Evolutionary conservation across 306 rosid genomes (phyloP).

Genomic region (Corylus avellana): DNA sequence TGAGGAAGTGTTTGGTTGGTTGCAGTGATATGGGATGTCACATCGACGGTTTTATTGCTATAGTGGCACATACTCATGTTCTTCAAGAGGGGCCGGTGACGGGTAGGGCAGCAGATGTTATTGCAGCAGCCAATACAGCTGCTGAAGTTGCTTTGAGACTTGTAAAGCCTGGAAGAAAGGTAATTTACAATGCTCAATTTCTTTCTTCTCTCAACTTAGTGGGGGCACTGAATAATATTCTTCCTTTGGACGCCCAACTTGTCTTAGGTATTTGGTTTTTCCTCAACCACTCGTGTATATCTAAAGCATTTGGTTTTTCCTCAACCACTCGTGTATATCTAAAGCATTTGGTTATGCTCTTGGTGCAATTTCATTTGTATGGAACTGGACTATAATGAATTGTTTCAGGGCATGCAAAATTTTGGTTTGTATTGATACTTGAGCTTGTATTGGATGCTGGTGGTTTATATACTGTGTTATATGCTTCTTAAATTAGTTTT

Average conservation of each 20-base stretch:
- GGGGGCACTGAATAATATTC: neutral
- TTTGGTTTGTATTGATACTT: neutral
- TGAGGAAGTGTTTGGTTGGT: neutral
- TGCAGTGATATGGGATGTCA: slow-evolving; percentile 93
- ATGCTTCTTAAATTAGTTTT: too few relatives aligned
- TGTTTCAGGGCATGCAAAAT: neutral
- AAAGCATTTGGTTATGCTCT: too few relatives aligned
- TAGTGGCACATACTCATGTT: slow-evolving; percentile 87
- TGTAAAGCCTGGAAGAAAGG: slow-evolving; percentile 88
- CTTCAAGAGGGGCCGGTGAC: slow-evolving; percentile 75
- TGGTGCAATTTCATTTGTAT: neutral
- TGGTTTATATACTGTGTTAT: neutral
- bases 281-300: neutral
- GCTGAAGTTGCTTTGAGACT: slow-evolving; percentile 97
- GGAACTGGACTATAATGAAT: neutral
- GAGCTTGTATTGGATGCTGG: neutral
- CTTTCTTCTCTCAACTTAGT: neutral
- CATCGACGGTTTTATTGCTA: slow-evolving; percentile 91
- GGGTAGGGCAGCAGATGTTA: slow-evolving; percentile 86
- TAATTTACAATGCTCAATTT: slow-evolving; percentile 22
- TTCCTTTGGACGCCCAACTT: neutral
- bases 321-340: neutral
- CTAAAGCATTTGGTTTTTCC: too few relatives aligned
- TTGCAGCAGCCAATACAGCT: slow-evolving; percentile 93
- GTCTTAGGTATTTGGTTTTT: neutral